These are phyloP conservation scores for Cairneyella variabilis DNA, from an alignment of 495 filamentous ascomycete genomes.

Conservation along the genomic window DNA sequence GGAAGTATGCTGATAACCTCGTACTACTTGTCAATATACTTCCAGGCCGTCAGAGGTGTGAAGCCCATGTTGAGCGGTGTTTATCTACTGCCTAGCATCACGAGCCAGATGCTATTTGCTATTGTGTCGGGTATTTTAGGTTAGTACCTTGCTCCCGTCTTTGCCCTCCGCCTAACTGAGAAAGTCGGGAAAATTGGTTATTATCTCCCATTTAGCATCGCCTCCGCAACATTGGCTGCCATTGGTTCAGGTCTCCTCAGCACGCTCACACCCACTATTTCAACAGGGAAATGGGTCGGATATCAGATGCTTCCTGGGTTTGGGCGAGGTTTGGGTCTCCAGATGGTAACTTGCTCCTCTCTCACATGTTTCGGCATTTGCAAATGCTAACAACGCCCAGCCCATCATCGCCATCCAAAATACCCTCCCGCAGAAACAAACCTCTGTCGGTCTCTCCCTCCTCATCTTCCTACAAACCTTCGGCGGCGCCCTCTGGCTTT, in stretches of 20 bases:
- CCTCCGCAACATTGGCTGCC: constrained; percentile 15
- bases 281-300: constrained; percentile 19
- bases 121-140: constrained; percentile 66
- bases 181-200: constrained; percentile 47
- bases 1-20: constrained; percentile 18
- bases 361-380: neutral
- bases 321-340: constrained; percentile 11
- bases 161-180: constrained; percentile 61
- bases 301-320: constrained; percentile 16
- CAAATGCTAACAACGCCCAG: neutral
- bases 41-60: constrained; percentile 63
- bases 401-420: constrained; percentile 37
- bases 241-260: constrained; percentile 32
- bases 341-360: constrained; percentile 11
- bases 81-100: constrained; percentile 54
- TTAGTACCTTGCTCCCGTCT: constrained; percentile 34
- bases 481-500: constrained; percentile 31
- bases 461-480: constrained; percentile 32
- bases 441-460: constrained; percentile 29
- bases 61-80: constrained; percentile 65
- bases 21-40: constrained; percentile 81
- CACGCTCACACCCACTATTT: constrained; percentile 19
- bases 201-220: constrained; percentile 38
- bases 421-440: constrained; percentile 17
- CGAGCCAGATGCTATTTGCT: constrained; percentile 34